Evolutionary conservation across 2,329 filamentous ascomycete species (phyloP).

Genomic region (Curvularia spicifera): DNA sequence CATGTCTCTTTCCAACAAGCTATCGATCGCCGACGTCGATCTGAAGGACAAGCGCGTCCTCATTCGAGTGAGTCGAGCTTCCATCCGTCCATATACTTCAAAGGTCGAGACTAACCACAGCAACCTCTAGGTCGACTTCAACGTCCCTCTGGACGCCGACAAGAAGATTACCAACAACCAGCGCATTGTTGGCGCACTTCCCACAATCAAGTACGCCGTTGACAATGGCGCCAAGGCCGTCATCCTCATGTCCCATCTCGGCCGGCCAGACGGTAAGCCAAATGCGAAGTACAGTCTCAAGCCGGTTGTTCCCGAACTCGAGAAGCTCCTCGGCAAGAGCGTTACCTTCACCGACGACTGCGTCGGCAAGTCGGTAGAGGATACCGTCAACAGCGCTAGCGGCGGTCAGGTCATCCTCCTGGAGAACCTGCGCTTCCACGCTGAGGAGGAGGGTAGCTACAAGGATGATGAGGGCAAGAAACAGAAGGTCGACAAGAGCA

Average conservation of each 20-base stretch:
- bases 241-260: constrained; percentile 97
- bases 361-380: constrained; percentile 89
- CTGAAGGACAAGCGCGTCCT: constrained; percentile 98
- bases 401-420: constrained; percentile 86
- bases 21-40: constrained; percentile 94
- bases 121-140: constrained; percentile 87
- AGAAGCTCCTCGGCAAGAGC: constrained; percentile 84
- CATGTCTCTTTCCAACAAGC: constrained; percentile 99
- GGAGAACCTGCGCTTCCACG: constrained; percentile 98
- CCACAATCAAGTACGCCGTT: constrained; percentile 93
- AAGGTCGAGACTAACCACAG: constrained; percentile 18
- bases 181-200: constrained; percentile 93
- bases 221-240: constrained; percentile 91
- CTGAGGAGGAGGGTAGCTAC: constrained; percentile 95
- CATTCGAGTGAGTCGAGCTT: constrained; percentile 75
- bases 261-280: constrained; percentile 86
- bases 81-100: constrained; percentile 22
- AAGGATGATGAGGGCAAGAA: constrained; percentile 97
- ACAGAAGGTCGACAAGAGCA: constrained; percentile 93
- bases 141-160: constrained; percentile 91
- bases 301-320: constrained; percentile 87
- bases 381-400: constrained; percentile 80
- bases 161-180: constrained; percentile 98
- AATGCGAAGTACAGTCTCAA: constrained; percentile 95
- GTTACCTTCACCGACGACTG: constrained; percentile 91